phyloP scores from a whole-genome alignment of 2,329 filamentous ascomycete genomes.

The Escovopsis weberi region DNA sequence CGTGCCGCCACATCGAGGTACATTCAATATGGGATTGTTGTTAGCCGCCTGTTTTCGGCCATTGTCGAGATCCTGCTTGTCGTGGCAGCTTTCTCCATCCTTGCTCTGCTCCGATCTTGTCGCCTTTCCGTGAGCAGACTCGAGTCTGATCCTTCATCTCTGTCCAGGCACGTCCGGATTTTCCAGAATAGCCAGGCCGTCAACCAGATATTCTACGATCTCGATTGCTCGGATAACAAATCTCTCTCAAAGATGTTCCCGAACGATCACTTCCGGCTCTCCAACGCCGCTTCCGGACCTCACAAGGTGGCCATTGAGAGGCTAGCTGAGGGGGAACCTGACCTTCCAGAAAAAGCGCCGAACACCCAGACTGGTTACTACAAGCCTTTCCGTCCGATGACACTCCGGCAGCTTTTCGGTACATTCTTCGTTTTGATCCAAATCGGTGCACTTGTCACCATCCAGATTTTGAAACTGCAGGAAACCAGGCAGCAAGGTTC shows the following conservation, averaged over 20 bases:
- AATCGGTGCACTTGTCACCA: slow-evolving; percentile 4
- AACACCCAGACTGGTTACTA: slow-evolving; percentile 9
- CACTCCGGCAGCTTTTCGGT: slow-evolving; percentile 8
- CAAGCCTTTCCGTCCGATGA: slow-evolving; percentile 11
- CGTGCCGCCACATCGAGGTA: slow-evolving; percentile 5
- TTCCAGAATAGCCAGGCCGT: slow-evolving; percentile 9
- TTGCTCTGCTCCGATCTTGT: slow-evolving; percentile 8
- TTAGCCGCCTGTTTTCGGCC: slow-evolving; percentile 18
- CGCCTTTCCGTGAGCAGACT: slow-evolving; percentile 5
- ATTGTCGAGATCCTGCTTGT: slow-evolving; percentile 16
- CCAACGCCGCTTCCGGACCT: not conserved
- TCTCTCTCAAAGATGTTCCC: slow-evolving; percentile 1
- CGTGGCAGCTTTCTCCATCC: slow-evolving; percentile 9
- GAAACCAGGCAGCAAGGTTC: slow-evolving; percentile 10
- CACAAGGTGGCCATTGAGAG: not conserved
- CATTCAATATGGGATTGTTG: slow-evolving; percentile 15
- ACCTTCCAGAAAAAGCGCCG: not conserved
- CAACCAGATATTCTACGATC: not conserved
- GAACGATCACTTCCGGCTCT: slow-evolving; percentile 8
- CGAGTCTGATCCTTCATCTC: slow-evolving; percentile 13
- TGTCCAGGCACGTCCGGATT: slow-evolving; percentile 9
- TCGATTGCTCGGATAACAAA: slow-evolving; percentile 9
- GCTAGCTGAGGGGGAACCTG: not conserved
- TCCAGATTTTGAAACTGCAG: slow-evolving; percentile 13
- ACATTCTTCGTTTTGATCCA: slow-evolving; percentile 7